Evolutionary conservation across 2,329 filamentous ascomycete genomes (phyloP), one percentile per base, ranked within the genome.

Genomic region (Monilinia polystroma): DNA sequence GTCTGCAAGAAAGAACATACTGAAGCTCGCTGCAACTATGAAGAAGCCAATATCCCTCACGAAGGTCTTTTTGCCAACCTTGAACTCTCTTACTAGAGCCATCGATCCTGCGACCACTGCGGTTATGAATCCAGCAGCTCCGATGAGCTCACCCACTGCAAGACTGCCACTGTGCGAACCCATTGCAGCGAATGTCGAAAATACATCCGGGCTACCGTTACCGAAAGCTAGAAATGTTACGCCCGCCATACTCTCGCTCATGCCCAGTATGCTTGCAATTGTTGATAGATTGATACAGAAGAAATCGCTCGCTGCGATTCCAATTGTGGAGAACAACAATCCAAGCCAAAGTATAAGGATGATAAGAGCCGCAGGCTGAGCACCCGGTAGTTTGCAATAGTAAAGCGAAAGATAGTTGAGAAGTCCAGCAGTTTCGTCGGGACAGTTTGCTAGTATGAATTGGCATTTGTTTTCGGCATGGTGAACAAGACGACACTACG

Each of bases 131-230:
- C 92, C 88, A 45, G 95, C 95, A 14, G 95, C 95, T 45, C 95
- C 95, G 64, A 99, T 92, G 62, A 99, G 83, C 80, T 99, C 95
- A 56, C 95, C 95, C 52, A 99, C 88, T 1, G 95, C 95, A 83
- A 99, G 86, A 80, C 93, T 96, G n/a, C 94, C 94, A 76, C 93
- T 97, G 75, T 98, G 92, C 32, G 93, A 97, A 75, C 89, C 89
- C 92, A 99, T 98, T 72, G 95, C 96, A 20, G 95, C 95, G 79
- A 99, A 98, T 2, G 95, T 99, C 71, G 93, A 97, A 79, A 99
- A 99, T 56, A 99, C 93, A 78, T 99, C 95, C 2, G 95, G 95
- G 69, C 94, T 98, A 63, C 95, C 95, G 81, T 99, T 99, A 71
- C 95, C 95, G 79, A 99, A 96, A 11, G 95, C 95, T 63, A 99